Base-by-base conservation (phyloP, 2,329 filamentous ascomycete genomes). In the Phialocephala sp. region DNA sequence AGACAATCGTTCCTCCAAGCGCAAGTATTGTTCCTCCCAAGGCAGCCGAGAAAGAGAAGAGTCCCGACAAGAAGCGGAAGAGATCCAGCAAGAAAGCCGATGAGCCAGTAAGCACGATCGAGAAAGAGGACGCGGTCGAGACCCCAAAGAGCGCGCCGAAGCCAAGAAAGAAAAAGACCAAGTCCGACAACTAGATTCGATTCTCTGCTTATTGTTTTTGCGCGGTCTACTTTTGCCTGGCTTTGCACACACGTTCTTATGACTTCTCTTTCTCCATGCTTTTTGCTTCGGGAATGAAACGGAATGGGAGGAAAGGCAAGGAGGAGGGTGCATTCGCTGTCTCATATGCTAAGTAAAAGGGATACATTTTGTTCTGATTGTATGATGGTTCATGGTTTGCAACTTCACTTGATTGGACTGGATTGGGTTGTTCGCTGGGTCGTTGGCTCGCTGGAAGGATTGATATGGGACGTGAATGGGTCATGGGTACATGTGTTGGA, bases 11-110 rank as follows among this genome's bases (percentile, higher is more conserved):
- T 5, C 68, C 68, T 5, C 64, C 69, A n/a, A 68, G 63, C 35
- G 37, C 69, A 41, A 67, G 63, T 59, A 70, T 70, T 15, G 68
- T 70, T 24, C 68, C 72, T 55, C 67, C 69, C 18, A 71, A 71
- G 32, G 63, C 67, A 18, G 64, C 65, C 20, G 70, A 73, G 65
- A 72, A 72, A 59, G 72, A 74, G 60, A 70, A 71, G 47, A 87
- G 84, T 76, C 85, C 86, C 36, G 86, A 86, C 69, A 87, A 87
- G 82, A 89, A 89, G 85, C 82, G 86, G 71, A 84, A 88, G 78
- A 80, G 87, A 66, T 79, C 80, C 11, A 85, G 84, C 4, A 88
- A 88, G 81, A 83, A 71, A 20, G 69, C 68, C 18, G 71, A 73
- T 57, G 56, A 62, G 9, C 65, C 27, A 41, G 60, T 22, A 56